A percentile compares a stretch with the other conserved stretches of the same genome.
Evolutionary conservation across 2,329 filamentous ascomycete species (phyloP).

Genomic region (Grosmannia huntii): DNA sequence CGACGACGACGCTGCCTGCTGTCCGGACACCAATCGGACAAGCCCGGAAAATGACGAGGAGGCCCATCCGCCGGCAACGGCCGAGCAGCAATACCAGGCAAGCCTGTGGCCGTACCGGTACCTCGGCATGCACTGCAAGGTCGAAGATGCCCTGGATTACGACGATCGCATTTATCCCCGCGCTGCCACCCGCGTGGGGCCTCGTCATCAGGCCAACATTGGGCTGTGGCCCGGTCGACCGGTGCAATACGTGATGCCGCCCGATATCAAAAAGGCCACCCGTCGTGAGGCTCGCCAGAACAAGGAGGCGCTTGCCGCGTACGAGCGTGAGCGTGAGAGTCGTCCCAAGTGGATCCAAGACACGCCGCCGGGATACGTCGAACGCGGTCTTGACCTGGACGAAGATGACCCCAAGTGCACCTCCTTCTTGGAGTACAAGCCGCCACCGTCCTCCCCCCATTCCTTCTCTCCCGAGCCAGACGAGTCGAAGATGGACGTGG

Average conservation of each 20-base stretch:
- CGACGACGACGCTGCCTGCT: constrained; percentile 55
- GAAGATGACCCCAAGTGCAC: constrained; percentile 64
- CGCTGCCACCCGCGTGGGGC: constrained; percentile 82
- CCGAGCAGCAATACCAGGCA: constrained; percentile 82
- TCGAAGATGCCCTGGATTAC: constrained; percentile 91
- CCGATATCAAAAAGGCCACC: constrained; percentile 74
- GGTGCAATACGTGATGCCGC: constrained; percentile 80
- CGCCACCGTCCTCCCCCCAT: constrained; percentile 31
- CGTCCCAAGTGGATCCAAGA: constrained; percentile 91
- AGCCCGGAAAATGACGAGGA: constrained; percentile 50
- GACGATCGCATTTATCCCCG: constrained; percentile 96
- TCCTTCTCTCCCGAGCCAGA: background rate
- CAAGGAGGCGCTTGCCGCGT: constrained; percentile 65
- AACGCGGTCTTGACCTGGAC: constrained; percentile 65
- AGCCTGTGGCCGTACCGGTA: constrained; percentile 96
- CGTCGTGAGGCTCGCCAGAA: constrained; percentile 67
- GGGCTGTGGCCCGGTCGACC: constrained; percentile 74
- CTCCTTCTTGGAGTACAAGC: constrained; percentile 64
- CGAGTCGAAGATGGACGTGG: constrained; percentile 7
- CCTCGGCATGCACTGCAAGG: constrained; percentile 85
- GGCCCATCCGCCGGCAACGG: constrained; percentile 48
- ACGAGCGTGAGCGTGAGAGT: constrained; percentile 77
- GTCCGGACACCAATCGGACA: constrained; percentile 43
- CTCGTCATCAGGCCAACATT: constrained; percentile 81
- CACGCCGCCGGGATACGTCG: constrained; percentile 74